phyloP scores from a whole-genome alignment of 495 filamentous ascomycete genomes.

The Cercophora newfieldiana region DNA sequence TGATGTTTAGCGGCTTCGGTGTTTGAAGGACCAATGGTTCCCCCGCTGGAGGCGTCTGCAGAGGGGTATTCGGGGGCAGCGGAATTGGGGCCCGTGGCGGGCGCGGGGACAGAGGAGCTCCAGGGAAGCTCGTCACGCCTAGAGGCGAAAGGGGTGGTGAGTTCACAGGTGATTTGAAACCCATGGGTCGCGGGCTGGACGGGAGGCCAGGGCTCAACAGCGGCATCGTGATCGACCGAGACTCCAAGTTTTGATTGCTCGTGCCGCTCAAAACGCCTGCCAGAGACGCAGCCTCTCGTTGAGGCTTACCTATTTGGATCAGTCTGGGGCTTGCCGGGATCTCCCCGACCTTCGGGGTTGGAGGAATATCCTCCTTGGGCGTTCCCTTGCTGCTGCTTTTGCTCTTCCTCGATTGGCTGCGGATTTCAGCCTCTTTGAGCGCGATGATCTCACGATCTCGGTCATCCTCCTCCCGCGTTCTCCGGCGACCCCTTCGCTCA shows the following conservation, averaged over 20 bases:
- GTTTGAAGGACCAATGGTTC: conserved; percentile 38
- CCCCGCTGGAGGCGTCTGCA: conserved; percentile 47
- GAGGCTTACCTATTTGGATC: conserved; percentile 28
- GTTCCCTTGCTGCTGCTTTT: conserved; percentile 49
- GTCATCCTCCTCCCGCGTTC: conserved; percentile 88
- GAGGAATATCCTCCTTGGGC: conserved; percentile 33
- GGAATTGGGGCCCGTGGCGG: conserved; percentile 66
- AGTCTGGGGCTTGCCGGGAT: conserved; percentile 37
- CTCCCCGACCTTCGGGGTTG: conserved; percentile 16
- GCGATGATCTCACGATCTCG: conserved; percentile 68
- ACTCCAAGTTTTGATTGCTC: conserved; percentile 25
- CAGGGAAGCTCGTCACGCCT: conserved; percentile 49
- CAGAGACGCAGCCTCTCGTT: conserved; percentile 40
- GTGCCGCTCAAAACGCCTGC: conserved; percentile 50
- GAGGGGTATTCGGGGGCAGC: conserved; percentile 61
- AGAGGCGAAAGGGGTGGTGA: conserved; percentile 71
- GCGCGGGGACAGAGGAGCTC: conserved; percentile 70
- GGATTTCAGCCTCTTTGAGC: conserved; percentile 60
- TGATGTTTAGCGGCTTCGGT: conserved; percentile 40
- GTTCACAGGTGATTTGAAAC: conserved; percentile 67
- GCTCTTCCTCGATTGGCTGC: conserved; percentile 66
- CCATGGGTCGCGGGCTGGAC: conserved; percentile 82
- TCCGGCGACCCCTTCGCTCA: conserved; percentile 74
- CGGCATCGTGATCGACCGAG: conserved; percentile 48
- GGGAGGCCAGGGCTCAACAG: conserved; percentile 87